These are phyloP conservation scores for Hapsidospora chrysogenum DNA, from an alignment of 495 filamentous ascomycete species.

Conservation along the genomic window DNA sequence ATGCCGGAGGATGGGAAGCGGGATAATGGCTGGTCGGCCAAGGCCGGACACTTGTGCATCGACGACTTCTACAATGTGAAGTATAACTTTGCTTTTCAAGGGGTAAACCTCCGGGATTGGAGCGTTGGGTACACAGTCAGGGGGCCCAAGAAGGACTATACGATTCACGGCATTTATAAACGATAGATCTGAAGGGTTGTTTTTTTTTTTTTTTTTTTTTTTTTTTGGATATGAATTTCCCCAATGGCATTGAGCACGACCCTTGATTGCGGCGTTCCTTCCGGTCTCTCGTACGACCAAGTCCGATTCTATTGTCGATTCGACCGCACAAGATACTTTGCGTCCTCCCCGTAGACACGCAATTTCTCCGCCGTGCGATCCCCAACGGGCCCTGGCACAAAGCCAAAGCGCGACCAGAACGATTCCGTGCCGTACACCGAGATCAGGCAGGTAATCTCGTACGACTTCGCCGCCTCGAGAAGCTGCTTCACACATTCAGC, in stretches of 20 bases:
- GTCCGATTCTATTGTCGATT: too few relatives aligned
- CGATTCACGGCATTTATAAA: slow-evolving; percentile 31
- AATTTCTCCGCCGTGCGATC: too few relatives aligned
- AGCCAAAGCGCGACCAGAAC: slow-evolving; percentile 19
- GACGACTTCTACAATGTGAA: slow-evolving; percentile 46
- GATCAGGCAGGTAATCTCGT: slow-evolving; percentile 2
- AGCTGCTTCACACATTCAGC: slow-evolving; percentile 4
- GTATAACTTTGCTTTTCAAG: slow-evolving; percentile 42
- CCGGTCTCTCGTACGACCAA: too few relatives aligned
- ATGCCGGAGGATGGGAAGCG: slow-evolving; percentile 8
- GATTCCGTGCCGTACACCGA: slow-evolving; percentile 16
- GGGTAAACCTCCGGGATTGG: slow-evolving; percentile 34
- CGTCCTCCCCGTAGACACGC: too few relatives aligned
- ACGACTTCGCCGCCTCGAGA: not conserved
- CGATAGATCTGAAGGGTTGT: slow-evolving; percentile 8
- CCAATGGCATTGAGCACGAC: too few relatives aligned
- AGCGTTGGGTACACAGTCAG: slow-evolving; percentile 41
- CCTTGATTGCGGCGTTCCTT: too few relatives aligned
- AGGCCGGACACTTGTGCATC: slow-evolving; percentile 42
- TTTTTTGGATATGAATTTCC: too few relatives aligned
- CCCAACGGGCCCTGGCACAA: slow-evolving; percentile 7
- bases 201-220: too few relatives aligned
- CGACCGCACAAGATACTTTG: too few relatives aligned
- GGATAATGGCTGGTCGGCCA: slow-evolving; percentile 32
- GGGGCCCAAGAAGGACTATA: slow-evolving; percentile 56